phyloP scores from a whole-genome alignment of 805 yeast genomes.

The Sungouiella thailandica region DNA sequence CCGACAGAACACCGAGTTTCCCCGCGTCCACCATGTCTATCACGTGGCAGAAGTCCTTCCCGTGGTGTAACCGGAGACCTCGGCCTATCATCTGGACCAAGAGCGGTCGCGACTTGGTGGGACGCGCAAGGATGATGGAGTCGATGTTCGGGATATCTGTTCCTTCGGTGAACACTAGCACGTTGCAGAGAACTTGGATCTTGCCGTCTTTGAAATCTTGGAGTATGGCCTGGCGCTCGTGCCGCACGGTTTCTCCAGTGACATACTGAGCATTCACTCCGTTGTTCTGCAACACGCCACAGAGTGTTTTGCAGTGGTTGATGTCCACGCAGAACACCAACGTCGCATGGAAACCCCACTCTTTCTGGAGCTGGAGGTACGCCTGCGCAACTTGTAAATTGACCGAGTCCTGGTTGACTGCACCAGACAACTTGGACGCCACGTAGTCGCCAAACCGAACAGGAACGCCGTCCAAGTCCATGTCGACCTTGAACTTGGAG shows the following conservation, averaged over 20 bases:
- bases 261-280: slow-evolving; percentile 72
- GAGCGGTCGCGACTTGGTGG: slow-evolving; percentile 69
- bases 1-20: slow-evolving; percentile 48
- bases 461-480: slow-evolving; percentile 36
- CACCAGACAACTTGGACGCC: slow-evolving; percentile 44
- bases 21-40: slow-evolving; percentile 71
- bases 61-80: slow-evolving; percentile 63
- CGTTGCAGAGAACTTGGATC: slow-evolving; percentile 74
- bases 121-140: slow-evolving; percentile 70
- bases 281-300: slow-evolving; percentile 45
- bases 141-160: slow-evolving; percentile 91
- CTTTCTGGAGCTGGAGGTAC: slow-evolving; percentile 33
- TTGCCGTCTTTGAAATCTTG: slow-evolving; percentile 56
- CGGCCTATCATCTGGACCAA: slow-evolving; percentile 88
- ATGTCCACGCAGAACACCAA: slow-evolving; percentile 76
- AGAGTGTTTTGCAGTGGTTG: slow-evolving; percentile 54
- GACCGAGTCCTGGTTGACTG: slow-evolving; percentile 48
- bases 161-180: slow-evolving; percentile 90
- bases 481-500: slow-evolving; percentile 48
- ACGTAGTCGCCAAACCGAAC: slow-evolving; percentile 50
- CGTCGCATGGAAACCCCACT: slow-evolving; percentile 50
- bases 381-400: slow-evolving; percentile 56
- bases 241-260: slow-evolving; percentile 56
- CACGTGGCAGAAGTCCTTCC: slow-evolving; percentile 64
- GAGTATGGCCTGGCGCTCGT: slow-evolving; percentile 48